Evolutionary conservation across 352 stramenopile species (phyloP).

Genomic region (Blastocystis sp.): DNA sequence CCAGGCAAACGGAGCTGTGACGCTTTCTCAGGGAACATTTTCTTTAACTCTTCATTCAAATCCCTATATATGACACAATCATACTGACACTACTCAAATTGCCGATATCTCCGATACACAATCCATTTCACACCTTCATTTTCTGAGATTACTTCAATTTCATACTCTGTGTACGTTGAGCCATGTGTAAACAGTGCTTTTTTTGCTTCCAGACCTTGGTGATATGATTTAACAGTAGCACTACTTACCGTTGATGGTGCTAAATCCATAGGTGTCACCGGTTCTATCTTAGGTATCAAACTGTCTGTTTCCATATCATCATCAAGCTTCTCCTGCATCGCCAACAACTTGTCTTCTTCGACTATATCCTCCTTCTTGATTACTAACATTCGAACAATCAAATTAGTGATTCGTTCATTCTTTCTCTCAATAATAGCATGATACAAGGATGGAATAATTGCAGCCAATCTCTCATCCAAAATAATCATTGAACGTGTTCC

Average conservation of each 20-base stretch:
- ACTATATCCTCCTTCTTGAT: neutral
- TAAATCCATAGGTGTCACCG: neutral
- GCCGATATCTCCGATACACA: constrained; percentile 9
- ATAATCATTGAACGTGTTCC: neutral
- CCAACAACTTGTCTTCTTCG: neutral
- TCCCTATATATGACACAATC: neutral
- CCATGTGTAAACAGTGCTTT: neutral
- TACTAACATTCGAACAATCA: constrained; percentile 9
- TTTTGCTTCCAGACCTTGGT: constrained; percentile 9
- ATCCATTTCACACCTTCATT: neutral
- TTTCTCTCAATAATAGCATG: neutral
- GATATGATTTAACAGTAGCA: neutral
- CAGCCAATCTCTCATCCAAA: neutral
- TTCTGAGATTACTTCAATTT: neutral
- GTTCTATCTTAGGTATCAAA: neutral
- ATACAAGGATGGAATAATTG: neutral
- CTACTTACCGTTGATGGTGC: neutral
- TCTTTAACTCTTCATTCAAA: neutral
- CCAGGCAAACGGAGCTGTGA: neutral
- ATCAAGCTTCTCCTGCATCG: neutral
- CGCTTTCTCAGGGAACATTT: neutral
- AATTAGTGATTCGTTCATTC: neutral
- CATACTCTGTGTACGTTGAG: constrained; percentile 21
- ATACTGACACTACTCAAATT: constrained; percentile 5
- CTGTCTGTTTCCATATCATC: neutral